phyloP scores from a whole-genome alignment of 176 grass and related monocot genomes.

The Typha latifolia region DNA sequence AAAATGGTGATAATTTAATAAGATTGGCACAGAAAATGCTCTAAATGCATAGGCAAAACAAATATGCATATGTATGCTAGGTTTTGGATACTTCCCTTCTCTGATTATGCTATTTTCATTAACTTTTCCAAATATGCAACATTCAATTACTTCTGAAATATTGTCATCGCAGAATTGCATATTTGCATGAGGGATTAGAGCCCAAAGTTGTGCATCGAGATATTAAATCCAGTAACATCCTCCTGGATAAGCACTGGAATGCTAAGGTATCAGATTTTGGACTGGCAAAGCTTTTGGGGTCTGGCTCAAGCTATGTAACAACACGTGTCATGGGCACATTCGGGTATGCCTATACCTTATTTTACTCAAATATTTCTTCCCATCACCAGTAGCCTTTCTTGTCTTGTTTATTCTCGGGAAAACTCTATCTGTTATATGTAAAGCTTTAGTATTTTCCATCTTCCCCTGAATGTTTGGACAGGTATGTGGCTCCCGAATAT shows the following conservation, averaged over 20 bases:
- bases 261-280: slow-evolving; percentile 97
- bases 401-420: background rate
- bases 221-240: slow-evolving; percentile 98
- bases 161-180: slow-evolving; percentile 51
- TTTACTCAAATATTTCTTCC: background rate
- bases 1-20: too few species aligned
- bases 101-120: background rate
- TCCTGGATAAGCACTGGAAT: slow-evolving; percentile 88
- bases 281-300: slow-evolving; percentile 84
- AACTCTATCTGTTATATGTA: background rate
- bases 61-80: background rate
- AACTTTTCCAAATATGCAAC: background rate
- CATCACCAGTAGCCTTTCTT: background rate
- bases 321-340: slow-evolving; percentile 98
- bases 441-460: background rate
- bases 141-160: background rate
- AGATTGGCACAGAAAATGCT: too few species aligned
- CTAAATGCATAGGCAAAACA: too few species aligned
- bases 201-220: slow-evolving; percentile 95
- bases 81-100: background rate
- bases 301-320: slow-evolving; percentile 87
- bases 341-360: slow-evolving; percentile 32
- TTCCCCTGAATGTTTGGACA: slow-evolving; percentile 9
- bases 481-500: slow-evolving; percentile 95
- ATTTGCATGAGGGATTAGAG: slow-evolving; percentile 93